Conservation (phyloP, 345 rosid genomes). For the Brassica juncea region DNA sequence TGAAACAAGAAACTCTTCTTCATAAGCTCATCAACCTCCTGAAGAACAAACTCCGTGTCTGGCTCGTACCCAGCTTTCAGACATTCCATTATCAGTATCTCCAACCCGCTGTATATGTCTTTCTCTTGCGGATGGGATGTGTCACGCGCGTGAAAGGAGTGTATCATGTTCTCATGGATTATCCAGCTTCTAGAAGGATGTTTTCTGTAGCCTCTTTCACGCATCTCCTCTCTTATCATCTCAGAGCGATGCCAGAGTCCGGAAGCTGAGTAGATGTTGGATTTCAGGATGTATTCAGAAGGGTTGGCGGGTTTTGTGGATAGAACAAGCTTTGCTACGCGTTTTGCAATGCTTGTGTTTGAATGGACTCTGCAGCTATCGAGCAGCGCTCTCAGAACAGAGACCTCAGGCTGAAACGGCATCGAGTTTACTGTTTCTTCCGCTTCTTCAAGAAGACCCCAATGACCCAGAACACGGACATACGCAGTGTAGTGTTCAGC, state of each 20-base stretch:
- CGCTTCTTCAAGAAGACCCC: slow-evolving; percentile 83
- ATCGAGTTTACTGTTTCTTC: slow-evolving; percentile 53
- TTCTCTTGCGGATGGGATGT: slow-evolving; percentile 61
- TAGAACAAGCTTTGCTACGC: slow-evolving; percentile 57
- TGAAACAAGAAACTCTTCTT: slow-evolving; percentile 77
- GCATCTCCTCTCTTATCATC: slow-evolving; percentile 65
- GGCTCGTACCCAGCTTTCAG: slow-evolving; percentile 71
- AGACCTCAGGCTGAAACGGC: slow-evolving; percentile 58
- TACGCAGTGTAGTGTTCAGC: slow-evolving; percentile 68
- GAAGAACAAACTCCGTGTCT: slow-evolving; percentile 83
- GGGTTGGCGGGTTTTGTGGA: slow-evolving; percentile 60
- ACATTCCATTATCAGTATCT: slow-evolving; percentile 72
- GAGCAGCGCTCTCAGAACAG: slow-evolving; percentile 73
- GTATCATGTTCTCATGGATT: slow-evolving; percentile 57
- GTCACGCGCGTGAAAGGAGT: slow-evolving; percentile 64
- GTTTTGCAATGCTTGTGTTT: slow-evolving; percentile 57
- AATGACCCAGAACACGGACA: slow-evolving; percentile 64
- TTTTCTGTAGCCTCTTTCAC: slow-evolving; percentile 57
- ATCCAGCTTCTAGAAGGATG: slow-evolving; percentile 82
- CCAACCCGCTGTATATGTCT: slow-evolving; percentile 72
- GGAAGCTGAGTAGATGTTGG: slow-evolving; percentile 86
- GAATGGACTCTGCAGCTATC: slow-evolving; percentile 70
- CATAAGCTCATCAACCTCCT: slow-evolving; percentile 82
- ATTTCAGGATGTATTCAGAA: slow-evolving; percentile 64
- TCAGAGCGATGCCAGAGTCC: slow-evolving; percentile 87